Evolutionary conservation across 2,329 filamentous ascomycete species (phyloP), one percentile per base, ranked within the genome.

Genomic region (Fusarium cicatricum): DNA sequence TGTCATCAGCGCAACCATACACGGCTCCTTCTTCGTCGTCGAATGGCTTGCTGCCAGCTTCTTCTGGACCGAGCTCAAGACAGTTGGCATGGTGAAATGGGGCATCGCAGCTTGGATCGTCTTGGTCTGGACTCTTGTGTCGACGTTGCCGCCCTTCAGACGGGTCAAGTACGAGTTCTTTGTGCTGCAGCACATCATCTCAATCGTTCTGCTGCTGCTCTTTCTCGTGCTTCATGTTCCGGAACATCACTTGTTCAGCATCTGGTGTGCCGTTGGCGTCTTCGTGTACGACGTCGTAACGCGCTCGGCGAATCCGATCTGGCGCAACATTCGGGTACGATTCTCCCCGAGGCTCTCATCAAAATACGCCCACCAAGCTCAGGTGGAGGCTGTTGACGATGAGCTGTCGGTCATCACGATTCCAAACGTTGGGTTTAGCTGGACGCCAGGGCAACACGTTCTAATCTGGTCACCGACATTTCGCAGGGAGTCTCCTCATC

Each of bases 131-230:
- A 70, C 65, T 3, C 39, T 67, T 1, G 7, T 62, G 3, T 69
- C 65, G 2, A 68, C 65, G 1, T 21, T 68, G 14, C 47, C 51
- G 2, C 65, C 67, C 11, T 58, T 70, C 8, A 64, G 68, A n/a
- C 65, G 58, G 12, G 53, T 66, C 14, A 67, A 64, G 45, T 70
- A 70, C 23, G 68, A 70, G 42, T 51, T 70, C 2, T 70, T 70
- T n/a, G 65, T 70, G 9, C 23, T 64, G n/a, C 68, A 70, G 38
- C 68, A 70, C 19, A 57, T 70, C 8, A 11, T 57, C 1, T 70
- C 68, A 1, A 58, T 69, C 3, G 55, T 65, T 5, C 15, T 63
- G n/a, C 38, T 69, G 10, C 21, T 69, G 2, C 52, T 58, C 2
- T 64, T 69, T 3, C 34, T 69, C 2, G 46, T 69, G 3, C 55